A percentile compares a stretch with the other conserved stretches of the same genome.
Evolutionary conservation across 805 yeast species (phyloP).

Genomic region (Tetrapisispora phaffii): DNA sequence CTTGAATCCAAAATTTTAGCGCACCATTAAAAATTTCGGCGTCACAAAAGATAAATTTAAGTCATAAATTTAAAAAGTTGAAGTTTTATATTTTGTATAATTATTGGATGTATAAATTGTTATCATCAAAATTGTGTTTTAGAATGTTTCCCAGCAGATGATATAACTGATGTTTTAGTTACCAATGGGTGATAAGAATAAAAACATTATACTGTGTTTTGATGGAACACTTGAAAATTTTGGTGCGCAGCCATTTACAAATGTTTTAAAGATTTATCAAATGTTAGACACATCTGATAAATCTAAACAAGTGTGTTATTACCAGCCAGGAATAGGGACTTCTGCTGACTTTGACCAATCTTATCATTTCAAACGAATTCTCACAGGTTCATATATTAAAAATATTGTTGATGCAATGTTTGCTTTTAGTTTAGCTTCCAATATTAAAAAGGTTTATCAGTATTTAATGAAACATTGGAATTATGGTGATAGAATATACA

Average conservation of each 20-base stretch:
- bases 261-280: slow-evolving; percentile 43
- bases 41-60: no score
- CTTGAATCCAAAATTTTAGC: no score
- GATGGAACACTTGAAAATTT: slow-evolving; percentile 57
- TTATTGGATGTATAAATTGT: no score
- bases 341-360: slow-evolving; percentile 34
- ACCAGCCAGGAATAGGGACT: slow-evolving; percentile 62
- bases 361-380: slow-evolving; percentile 13
- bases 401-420: slow-evolving; percentile 36
- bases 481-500: slow-evolving; percentile 41
- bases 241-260: slow-evolving; percentile 46
- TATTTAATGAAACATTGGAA: slow-evolving; percentile 42
- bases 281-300: slow-evolving; percentile 39
- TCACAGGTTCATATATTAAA: slow-evolving; percentile 12
- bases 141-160: no score
- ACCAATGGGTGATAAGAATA: slow-evolving; percentile 8
- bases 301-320: slow-evolving; percentile 43
- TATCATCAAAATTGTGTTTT: no score
- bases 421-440: slow-evolving; percentile 46
- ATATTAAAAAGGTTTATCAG: slow-evolving; percentile 48
- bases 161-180: not conserved
- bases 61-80: no score
- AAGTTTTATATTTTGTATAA: no score
- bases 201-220: slow-evolving; percentile 46
- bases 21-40: no score